phyloP scores from a whole-genome alignment of 2,329 filamentous ascomycete species.

The Trichoderma sp. region DNA sequence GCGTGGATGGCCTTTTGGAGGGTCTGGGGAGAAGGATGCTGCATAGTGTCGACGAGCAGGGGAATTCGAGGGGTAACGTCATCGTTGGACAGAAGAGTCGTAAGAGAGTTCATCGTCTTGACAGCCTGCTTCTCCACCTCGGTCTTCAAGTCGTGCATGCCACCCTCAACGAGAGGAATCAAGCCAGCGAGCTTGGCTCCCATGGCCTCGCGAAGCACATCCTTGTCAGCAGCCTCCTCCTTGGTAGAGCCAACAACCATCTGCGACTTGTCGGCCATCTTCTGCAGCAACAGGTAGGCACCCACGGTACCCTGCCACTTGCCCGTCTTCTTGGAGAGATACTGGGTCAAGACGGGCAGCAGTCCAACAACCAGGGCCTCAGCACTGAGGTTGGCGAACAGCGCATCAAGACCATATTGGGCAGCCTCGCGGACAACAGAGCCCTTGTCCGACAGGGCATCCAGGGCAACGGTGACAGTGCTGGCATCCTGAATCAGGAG shows the following conservation, averaged over 20 bases:
- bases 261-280: constrained; percentile 93
- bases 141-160: constrained; percentile 94
- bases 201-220: constrained; percentile 86
- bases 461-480: constrained; percentile 70
- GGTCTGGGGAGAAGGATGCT: constrained; percentile 83
- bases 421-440: constrained; percentile 85
- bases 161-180: constrained; percentile 86
- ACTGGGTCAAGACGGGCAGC: constrained; percentile 70
- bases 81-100: constrained; percentile 89
- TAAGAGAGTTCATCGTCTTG: constrained; percentile 87
- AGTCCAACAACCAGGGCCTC: constrained; percentile 83
- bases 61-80: constrained; percentile 92
- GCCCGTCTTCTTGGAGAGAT: constrained; percentile 78
- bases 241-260: constrained; percentile 73
- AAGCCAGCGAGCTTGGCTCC: constrained; percentile 80
- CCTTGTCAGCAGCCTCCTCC: constrained; percentile 84
- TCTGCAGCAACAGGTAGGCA: constrained; percentile 79
- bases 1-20: constrained; percentile 96
- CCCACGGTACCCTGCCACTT: constrained; percentile 98
- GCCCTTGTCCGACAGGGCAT: constrained; percentile 87
- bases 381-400: constrained; percentile 74
- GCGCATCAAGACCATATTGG: constrained; percentile 87
- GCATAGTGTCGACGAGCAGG: constrained; percentile 90
- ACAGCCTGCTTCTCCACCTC: constrained; percentile 88
- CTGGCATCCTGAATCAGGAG: constrained; percentile 80